Conservation (phyloP, 1,139 yeast species). For the Williopsis jadinii region DNA sequence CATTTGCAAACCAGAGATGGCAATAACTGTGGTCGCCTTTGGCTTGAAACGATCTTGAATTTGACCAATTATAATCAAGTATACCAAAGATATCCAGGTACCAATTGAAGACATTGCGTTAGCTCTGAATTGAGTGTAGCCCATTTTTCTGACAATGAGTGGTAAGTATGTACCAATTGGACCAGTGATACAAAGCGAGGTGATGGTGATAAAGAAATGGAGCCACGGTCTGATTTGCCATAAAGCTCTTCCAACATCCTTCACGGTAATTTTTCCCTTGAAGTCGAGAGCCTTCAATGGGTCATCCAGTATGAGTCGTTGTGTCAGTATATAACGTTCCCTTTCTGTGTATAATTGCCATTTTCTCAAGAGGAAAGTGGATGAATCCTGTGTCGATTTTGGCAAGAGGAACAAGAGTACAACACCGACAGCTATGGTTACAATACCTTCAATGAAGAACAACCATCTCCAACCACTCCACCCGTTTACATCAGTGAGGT, state of each 20-base stretch:
- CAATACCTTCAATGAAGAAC: slow-evolving; percentile 54
- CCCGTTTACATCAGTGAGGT: slow-evolving; percentile 37
- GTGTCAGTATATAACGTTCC: slow-evolving; percentile 1
- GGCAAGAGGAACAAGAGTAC: slow-evolving; percentile 1
- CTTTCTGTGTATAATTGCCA: background rate
- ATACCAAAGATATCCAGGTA: background rate
- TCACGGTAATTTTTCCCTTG: background rate
- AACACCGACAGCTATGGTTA: slow-evolving; percentile 1
- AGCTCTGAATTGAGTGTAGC: slow-evolving; percentile 2
- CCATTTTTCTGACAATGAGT: slow-evolving; percentile 2
- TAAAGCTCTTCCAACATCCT: slow-evolving; percentile 1
- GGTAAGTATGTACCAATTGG: slow-evolving; percentile 5
- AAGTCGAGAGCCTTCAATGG: background rate
- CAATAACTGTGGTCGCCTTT: background rate
- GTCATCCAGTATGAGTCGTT: background rate
- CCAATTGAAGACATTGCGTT: slow-evolving; percentile 6
- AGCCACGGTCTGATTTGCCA: slow-evolving; percentile 4
- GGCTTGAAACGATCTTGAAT: background rate
- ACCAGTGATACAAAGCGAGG: slow-evolving; percentile 1
- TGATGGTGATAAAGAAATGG: slow-evolving; percentile 2
- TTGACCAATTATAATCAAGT: background rate
- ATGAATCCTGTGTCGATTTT: slow-evolving; percentile 1
- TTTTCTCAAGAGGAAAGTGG: background rate
- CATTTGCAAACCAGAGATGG: background rate
- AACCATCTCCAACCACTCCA: slow-evolving; percentile 74